Conservation (phyloP, 768 basidiomycete species). For the Lactarius indigo region DNA sequence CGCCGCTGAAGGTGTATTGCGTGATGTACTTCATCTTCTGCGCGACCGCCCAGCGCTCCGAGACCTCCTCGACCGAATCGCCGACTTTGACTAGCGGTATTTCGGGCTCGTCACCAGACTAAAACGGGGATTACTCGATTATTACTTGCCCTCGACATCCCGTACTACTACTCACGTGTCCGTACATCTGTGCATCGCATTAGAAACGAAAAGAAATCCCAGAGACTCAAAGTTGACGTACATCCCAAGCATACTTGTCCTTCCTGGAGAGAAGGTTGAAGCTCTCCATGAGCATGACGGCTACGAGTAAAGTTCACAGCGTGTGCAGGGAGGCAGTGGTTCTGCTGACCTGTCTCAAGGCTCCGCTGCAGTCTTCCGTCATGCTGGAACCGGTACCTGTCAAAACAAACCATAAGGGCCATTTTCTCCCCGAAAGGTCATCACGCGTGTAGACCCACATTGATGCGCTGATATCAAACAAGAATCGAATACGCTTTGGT, state of each 20-base stretch:
- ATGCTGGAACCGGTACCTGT: constrained; percentile 69
- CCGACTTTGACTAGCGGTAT: constrained; percentile 50
- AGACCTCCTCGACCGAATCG: constrained; percentile 49
- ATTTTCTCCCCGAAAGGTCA: neutral
- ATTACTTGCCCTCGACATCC: neutral
- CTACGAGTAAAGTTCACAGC: constrained; percentile 31
- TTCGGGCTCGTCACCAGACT: constrained; percentile 64
- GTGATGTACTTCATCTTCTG: constrained; percentile 69
- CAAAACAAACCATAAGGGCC: neutral
- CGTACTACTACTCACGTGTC: constrained; percentile 54
- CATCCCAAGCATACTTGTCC: constrained; percentile 77
- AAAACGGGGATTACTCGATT: neutral
- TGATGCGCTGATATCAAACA: constrained; percentile 68
- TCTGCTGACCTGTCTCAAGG: constrained; percentile 54
- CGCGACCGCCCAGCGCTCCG: constrained; percentile 60
- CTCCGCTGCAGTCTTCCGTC: constrained; percentile 62
- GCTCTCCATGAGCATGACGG: constrained; percentile 74
- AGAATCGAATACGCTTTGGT: constrained; percentile 63
- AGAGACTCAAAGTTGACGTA: constrained; percentile 34
- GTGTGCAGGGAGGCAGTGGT: neutral
- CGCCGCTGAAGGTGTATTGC: constrained; percentile 67
- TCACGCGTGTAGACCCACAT: constrained; percentile 40
- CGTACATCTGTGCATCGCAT: constrained; percentile 46
- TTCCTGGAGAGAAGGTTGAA: constrained; percentile 59
- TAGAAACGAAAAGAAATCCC: neutral